A percentile compares a stretch with the other conserved stretches of the same genome.
These are phyloP conservation scores for Cystofilobasidium macerans DNA, from an alignment of 768 basidiomycete genomes.

Conservation along the genomic window DNA sequence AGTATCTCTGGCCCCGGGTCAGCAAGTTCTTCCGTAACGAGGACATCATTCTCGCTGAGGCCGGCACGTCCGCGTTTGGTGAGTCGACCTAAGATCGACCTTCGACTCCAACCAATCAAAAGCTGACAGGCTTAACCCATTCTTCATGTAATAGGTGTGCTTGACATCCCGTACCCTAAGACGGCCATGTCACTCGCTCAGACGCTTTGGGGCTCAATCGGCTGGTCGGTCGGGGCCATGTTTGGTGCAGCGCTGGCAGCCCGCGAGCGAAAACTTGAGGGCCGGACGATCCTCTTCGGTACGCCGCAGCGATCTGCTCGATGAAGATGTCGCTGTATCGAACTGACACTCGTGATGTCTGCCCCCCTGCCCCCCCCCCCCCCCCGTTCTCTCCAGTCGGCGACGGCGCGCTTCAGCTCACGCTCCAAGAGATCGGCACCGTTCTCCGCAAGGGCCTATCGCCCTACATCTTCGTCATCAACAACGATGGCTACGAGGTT, in stretches of 20 bases:
- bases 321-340: too few species aligned
- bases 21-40: constrained; percentile 56
- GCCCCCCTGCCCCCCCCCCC: too few species aligned
- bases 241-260: constrained; percentile 68
- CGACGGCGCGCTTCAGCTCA: constrained; percentile 42
- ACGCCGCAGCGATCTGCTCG: neutral
- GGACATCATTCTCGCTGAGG: constrained; percentile 71
- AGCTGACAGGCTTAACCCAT: neutral
- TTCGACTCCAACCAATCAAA: too few species aligned
- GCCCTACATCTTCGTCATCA: constrained; percentile 46
- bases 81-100: neutral
- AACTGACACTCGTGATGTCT: too few species aligned
- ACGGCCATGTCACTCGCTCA: constrained; percentile 57
- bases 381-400: neutral
- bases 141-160: constrained; percentile 54
- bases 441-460: constrained; percentile 63
- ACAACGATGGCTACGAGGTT: constrained; percentile 55
- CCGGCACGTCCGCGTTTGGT: constrained; percentile 43
- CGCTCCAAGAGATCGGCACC: constrained; percentile 42
- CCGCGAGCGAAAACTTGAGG: constrained; percentile 43
- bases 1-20: constrained; percentile 74
- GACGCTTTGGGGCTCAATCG: constrained; percentile 82
- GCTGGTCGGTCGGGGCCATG: constrained; percentile 45
- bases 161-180: constrained; percentile 66
- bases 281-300: constrained; percentile 59